Percentiles rank a stretch among this genome's conserved stretches.
phyloP scores from a whole-genome alignment of 1,284 basidiomycete genomes.

The Ceratobasidium sp. region DNA sequence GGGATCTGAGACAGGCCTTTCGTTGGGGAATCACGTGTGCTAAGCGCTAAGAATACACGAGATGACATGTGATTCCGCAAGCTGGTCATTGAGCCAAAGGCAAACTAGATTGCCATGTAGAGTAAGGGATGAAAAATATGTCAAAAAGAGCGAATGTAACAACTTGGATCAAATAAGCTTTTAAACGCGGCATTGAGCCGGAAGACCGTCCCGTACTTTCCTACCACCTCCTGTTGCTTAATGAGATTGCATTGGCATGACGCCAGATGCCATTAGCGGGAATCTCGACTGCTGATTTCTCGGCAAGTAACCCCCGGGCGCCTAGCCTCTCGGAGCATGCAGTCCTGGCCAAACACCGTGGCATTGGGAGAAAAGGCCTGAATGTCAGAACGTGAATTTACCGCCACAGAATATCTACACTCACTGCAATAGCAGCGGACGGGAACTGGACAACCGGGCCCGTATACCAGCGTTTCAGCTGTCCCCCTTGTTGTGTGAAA shows the following conservation, averaged over 20 bases:
- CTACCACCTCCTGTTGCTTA: constrained; percentile 37
- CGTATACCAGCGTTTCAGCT: constrained; percentile 45
- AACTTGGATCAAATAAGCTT: constrained; percentile 25
- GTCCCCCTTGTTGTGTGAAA: constrained; percentile 58
- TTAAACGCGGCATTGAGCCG: constrained; percentile 17
- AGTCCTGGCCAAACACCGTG: constrained; percentile 5
- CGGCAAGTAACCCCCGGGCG: constrained; percentile 34
- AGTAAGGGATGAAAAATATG: constrained; percentile 19
- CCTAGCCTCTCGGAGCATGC: constrained; percentile 4
- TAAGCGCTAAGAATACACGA: constrained; percentile 37
- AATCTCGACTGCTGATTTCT: constrained; percentile 37
- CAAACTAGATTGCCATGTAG: constrained; percentile 40
- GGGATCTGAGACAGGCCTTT: constrained; percentile 39
- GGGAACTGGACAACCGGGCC: constrained; percentile 43
- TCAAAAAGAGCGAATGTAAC: constrained; percentile 37
- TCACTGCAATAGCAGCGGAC: constrained; percentile 14
- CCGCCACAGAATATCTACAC: background rate
- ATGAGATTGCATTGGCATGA: constrained; percentile 40
- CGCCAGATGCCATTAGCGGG: constrained; percentile 35
- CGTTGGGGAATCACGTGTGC: constrained; percentile 45
- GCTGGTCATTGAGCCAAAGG: constrained; percentile 35
- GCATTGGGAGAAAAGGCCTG: background rate
- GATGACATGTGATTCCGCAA: constrained; percentile 37
- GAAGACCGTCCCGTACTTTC: constrained; percentile 8
- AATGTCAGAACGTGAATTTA: constrained; percentile 14